Conservation (phyloP, 805 yeast species). For the Cyberlindnera xishuangbannaensis region DNA sequence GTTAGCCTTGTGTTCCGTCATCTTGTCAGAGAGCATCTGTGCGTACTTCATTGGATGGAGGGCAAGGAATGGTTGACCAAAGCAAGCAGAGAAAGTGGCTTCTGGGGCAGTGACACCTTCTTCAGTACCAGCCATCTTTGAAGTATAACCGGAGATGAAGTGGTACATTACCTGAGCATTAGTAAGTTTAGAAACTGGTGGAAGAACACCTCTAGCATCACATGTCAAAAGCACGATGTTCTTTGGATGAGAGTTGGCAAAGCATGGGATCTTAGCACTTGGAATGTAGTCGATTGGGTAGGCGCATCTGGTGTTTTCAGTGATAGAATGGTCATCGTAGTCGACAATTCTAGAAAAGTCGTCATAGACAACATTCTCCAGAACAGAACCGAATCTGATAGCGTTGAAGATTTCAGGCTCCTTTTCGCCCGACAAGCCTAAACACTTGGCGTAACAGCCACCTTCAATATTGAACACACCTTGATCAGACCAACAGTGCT, state of each 20-base stretch:
- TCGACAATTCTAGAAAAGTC: conserved; percentile 75
- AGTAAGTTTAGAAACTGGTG: conserved; percentile 91
- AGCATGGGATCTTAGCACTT: conserved; percentile 92
- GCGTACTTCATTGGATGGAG: conserved; percentile 98
- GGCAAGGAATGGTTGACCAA: conserved; percentile 98
- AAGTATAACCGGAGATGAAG: conserved; percentile 96
- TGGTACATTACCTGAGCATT: conserved; percentile 98
- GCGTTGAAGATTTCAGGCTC: conserved; percentile 98
- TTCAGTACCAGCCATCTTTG: conserved; percentile 99
- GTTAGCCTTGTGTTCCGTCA: conserved; percentile 76
- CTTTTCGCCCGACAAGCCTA: conserved; percentile 81
- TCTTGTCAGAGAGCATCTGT: conserved; percentile 90
- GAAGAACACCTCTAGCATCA: conserved; percentile 97
- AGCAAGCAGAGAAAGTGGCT: conserved; percentile 97
- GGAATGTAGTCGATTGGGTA: conserved; percentile 97
- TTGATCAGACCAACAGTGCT: conserved; percentile 98
- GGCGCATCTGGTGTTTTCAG: conserved; percentile 98
- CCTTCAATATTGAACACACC: conserved; percentile 99
- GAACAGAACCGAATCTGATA: conserved; percentile 87
- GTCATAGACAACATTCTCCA: conserved; percentile 90
- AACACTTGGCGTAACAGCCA: conserved; percentile 98
- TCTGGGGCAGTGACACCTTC: conserved; percentile 98
- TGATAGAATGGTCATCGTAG: conserved; percentile 71
- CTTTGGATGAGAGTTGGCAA: conserved; percentile 84
- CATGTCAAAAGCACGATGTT: conserved; percentile 91